These are phyloP conservation scores for Phytopythium litorale DNA, from an alignment of 352 stramenopile species.

Conservation along the genomic window DNA sequence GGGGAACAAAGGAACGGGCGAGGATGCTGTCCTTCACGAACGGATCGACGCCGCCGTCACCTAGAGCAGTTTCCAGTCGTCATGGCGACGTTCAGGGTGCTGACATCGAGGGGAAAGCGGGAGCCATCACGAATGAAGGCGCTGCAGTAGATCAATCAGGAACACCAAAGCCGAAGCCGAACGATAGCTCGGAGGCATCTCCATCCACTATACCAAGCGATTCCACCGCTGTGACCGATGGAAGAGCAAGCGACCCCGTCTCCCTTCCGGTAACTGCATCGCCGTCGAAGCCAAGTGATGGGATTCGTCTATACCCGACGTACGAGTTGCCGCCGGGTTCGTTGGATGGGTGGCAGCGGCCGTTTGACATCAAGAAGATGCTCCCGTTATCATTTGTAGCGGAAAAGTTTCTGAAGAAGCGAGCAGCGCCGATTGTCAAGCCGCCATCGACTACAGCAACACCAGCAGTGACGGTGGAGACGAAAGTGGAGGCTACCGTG, in stretches of 20 bases:
- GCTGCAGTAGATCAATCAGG: background rate
- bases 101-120: background rate
- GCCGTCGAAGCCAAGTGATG: background rate
- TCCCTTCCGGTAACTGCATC: background rate
- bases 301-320: slow-evolving; percentile 32
- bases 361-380: slow-evolving; percentile 36
- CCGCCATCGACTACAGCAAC: background rate
- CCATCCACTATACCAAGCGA: background rate
- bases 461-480: background rate
- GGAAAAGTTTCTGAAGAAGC: slow-evolving; percentile 51
- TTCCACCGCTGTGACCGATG: background rate
- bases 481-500: background rate
- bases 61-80: background rate
- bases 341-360: slow-evolving; percentile 31
- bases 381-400: slow-evolving; percentile 53
- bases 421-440: slow-evolving; percentile 10
- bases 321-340: slow-evolving; percentile 39
- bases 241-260: background rate
- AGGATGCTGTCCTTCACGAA: background rate
- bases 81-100: background rate
- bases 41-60: background rate
- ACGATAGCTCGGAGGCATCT: background rate
- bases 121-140: background rate
- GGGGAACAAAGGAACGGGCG: background rate
- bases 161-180: background rate